A percentile compares a stretch with the other conserved stretches of the same genome.
Evolutionary conservation across 805 yeast genomes (phyloP).

Genomic region (Zygoascus flipseniorum): DNA sequence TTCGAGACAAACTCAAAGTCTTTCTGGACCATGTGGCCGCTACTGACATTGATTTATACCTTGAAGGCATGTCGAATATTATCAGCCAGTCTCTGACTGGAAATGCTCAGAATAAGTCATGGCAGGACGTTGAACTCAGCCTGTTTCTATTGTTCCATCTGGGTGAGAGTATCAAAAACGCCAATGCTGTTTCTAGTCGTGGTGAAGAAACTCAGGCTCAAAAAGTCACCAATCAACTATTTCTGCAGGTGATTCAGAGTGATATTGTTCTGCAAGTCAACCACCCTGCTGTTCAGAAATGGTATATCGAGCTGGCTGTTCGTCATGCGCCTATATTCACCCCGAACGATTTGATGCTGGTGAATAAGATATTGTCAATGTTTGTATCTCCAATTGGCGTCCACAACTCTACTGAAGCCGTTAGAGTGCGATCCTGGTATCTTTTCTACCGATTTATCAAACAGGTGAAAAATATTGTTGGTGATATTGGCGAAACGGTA

Average conservation of each 20-base stretch:
- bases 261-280: slow-evolving; percentile 39
- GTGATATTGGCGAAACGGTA: slow-evolving; percentile 48
- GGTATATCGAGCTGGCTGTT: slow-evolving; percentile 76
- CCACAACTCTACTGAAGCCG: slow-evolving; percentile 64
- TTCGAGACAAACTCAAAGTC: slow-evolving; percentile 61
- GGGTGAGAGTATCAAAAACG: slow-evolving; percentile 72
- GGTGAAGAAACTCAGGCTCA: slow-evolving; percentile 50
- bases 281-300: slow-evolving; percentile 76
- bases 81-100: slow-evolving; percentile 42
- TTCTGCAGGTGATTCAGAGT: slow-evolving; percentile 42
- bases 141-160: slow-evolving; percentile 70
- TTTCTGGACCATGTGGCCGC: slow-evolving; percentile 78
- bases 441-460: slow-evolving; percentile 76
- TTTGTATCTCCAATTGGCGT: slow-evolving; percentile 78
- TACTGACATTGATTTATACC: slow-evolving; percentile 50
- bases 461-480: slow-evolving; percentile 58
- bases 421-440: slow-evolving; percentile 84
- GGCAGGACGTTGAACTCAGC: slow-evolving; percentile 85
- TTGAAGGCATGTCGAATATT: slow-evolving; percentile 52
- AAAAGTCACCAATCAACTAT: slow-evolving; percentile 54
- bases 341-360: slow-evolving; percentile 34
- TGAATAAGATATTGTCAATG: slow-evolving; percentile 53
- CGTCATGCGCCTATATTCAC: slow-evolving; percentile 63
- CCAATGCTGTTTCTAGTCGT: slow-evolving; percentile 63
- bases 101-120: slow-evolving; percentile 30